Evolutionary conservation across 805 yeast species (phyloP).

Genomic region (Vanderwaltozyma verrucispora): DNA sequence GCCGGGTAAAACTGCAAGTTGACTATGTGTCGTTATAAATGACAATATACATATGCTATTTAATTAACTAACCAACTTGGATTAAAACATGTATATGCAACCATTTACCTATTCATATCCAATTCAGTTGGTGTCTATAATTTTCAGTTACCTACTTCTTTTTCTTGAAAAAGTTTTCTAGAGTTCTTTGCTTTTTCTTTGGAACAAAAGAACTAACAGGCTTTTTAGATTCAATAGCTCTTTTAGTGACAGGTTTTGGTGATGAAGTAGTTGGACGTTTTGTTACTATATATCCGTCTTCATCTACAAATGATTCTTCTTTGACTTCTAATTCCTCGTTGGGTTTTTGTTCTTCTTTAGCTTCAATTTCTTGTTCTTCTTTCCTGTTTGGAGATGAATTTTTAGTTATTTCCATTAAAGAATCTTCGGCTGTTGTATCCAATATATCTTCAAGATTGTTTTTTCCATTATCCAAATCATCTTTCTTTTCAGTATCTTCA

Average conservation of each 20-base stretch:
- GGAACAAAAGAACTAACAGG: slow-evolving; percentile 5
- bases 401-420: slow-evolving; percentile 14
- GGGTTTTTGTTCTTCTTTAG: neutral
- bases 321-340: neutral
- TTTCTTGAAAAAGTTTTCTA: slow-evolving; percentile 25
- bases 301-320: slow-evolving; percentile 20
- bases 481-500: neutral
- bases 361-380: slow-evolving; percentile 2
- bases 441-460: slow-evolving; percentile 18
- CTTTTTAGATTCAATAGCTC: too few relatives aligned
- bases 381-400: neutral
- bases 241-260: slow-evolving; percentile 4
- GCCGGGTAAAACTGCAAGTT: too few relatives aligned
- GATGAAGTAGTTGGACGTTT: slow-evolving; percentile 11
- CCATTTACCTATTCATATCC: too few relatives aligned
- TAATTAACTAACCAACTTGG: too few relatives aligned
- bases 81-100: too few relatives aligned
- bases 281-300: slow-evolving; percentile 28
- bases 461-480: neutral
- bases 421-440: slow-evolving; percentile 27
- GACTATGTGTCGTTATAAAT: too few relatives aligned
- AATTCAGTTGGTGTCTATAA: too few relatives aligned
- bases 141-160: neutral
- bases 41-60: too few relatives aligned
- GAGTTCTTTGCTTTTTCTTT: slow-evolving; percentile 24